Evolutionary conservation across 2,329 filamentous ascomycete species (phyloP), one percentile per base, ranked within the genome.

Genomic region (Aspergillus sp.): DNA sequence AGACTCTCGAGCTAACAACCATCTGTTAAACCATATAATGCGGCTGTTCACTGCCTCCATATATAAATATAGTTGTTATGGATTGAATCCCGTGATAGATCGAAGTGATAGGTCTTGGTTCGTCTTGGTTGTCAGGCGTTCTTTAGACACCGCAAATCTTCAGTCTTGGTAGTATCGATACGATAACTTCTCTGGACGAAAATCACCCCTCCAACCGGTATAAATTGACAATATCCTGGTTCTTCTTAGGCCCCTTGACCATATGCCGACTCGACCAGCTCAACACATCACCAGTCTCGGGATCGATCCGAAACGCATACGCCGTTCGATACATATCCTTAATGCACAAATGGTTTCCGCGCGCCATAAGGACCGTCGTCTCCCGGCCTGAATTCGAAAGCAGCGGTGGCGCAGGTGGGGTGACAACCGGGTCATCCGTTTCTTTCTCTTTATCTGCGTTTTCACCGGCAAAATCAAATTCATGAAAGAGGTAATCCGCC

Each of bases 271-370:
- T 72, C 7, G 63, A 58, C 68, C 69, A 73, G 45, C 59, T 68
- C 19, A 67, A 33, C 42, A 69, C 59, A 41, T 64, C 55, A 6
- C 59, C 63, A 0, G 57, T 57, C 6, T 55, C 57, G 1, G 54
- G 46, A 4, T 48, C 45, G 26, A 72, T 50, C 8, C 64, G 58
- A 49, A 73, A 73, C 12, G 65, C 59, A 54, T 73, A 73, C 3
- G 63, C 64, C 5, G 68, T 73, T 42, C 64, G 65, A 53, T 72
- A 72, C 60, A 68, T 70, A 53, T 73, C 70, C 36, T 71, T 69
- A 42, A 72, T 62, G 50, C 70, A 72, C 7, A 73, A 60, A 53
- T 73, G 70, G 35, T 68, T 65, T 3, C 70, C 70, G 12, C 56
- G 55, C 4, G 69, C 70, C 40, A 56, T 52, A 7, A 70, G 44